These are phyloP conservation scores for Claviceps sp. DNA, from an alignment of 2,329 filamentous ascomycete species.

Conservation along the genomic window DNA sequence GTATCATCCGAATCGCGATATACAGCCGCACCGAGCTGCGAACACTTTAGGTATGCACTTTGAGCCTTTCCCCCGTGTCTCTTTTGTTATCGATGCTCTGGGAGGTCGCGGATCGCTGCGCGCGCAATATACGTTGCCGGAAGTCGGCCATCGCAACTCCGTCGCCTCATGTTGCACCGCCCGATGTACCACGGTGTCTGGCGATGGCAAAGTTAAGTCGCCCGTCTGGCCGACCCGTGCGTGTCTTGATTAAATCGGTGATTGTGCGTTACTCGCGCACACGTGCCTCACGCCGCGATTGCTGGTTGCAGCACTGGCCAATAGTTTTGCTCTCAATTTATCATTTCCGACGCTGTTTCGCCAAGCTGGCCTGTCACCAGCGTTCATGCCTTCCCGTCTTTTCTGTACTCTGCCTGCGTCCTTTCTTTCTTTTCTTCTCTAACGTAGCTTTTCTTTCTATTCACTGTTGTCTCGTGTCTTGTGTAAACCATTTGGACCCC, in stretches of 20 bases:
- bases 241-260: no score
- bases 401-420: not conserved
- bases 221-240: not conserved
- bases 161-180: not conserved
- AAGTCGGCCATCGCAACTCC: not conserved
- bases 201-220: not conserved
- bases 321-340: not conserved
- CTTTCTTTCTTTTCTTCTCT: not conserved
- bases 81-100: not conserved
- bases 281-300: not conserved
- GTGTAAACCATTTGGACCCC: not conserved
- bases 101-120: not conserved
- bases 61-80: not conserved
- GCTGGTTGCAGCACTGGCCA: conserved; percentile 3
- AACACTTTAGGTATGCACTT: not conserved
- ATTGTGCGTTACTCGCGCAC: conserved; percentile 1
- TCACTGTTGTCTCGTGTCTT: not conserved
- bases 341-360: not conserved
- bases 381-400: not conserved
- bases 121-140: not conserved
- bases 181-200: not conserved
- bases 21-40: not conserved
- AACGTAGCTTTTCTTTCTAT: not conserved
- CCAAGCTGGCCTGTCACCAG: not conserved
- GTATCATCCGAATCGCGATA: not conserved